Evolutionary conservation across 805 yeast genomes (phyloP).

Genomic region (Yarrowia sp.): DNA sequence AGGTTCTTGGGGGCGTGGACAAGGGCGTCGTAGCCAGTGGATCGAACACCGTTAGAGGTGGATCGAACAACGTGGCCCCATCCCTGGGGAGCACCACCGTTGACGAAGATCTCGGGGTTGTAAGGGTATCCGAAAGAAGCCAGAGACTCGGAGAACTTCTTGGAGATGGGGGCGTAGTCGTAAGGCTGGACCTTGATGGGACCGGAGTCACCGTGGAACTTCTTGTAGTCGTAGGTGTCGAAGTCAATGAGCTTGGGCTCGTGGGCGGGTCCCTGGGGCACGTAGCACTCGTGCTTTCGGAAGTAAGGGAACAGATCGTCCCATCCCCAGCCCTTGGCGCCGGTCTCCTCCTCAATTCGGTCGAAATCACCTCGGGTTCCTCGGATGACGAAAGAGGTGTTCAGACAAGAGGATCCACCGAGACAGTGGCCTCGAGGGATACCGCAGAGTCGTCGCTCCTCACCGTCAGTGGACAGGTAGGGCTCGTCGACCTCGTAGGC

Average conservation of each 20-base stretch:
- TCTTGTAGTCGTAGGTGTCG: constrained; percentile 35
- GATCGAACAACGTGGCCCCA: constrained; percentile 38
- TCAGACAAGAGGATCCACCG: constrained; percentile 50
- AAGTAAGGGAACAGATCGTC: constrained; percentile 47
- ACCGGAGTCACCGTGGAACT: constrained; percentile 39
- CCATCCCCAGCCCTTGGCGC: constrained; percentile 50
- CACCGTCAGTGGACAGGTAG: constrained; percentile 48
- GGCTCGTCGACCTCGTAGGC: constrained; percentile 49
- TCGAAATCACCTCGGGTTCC: constrained; percentile 49
- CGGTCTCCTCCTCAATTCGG: constrained; percentile 46
- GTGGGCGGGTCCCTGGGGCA: constrained; percentile 31
- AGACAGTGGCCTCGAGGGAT: constrained; percentile 50
- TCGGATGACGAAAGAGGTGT: constrained; percentile 49
- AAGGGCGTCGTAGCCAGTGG: constrained; percentile 38
- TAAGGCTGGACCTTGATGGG: constrained; percentile 39
- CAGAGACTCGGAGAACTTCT: constrained; percentile 39
- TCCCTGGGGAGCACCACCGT: constrained; percentile 39
- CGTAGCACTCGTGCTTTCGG: constrained; percentile 45
- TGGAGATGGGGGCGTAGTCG: constrained; percentile 38
- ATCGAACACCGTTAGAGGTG: constrained; percentile 38
- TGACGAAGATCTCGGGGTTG: constrained; percentile 39
- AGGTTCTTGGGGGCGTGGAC: constrained; percentile 40
- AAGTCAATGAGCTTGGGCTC: constrained; percentile 37
- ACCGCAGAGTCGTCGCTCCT: constrained; percentile 43
- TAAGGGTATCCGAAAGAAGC: constrained; percentile 35